Conservation (phyloP, 2,329 filamentous ascomycete species). For the Fusarium sp. region DNA sequence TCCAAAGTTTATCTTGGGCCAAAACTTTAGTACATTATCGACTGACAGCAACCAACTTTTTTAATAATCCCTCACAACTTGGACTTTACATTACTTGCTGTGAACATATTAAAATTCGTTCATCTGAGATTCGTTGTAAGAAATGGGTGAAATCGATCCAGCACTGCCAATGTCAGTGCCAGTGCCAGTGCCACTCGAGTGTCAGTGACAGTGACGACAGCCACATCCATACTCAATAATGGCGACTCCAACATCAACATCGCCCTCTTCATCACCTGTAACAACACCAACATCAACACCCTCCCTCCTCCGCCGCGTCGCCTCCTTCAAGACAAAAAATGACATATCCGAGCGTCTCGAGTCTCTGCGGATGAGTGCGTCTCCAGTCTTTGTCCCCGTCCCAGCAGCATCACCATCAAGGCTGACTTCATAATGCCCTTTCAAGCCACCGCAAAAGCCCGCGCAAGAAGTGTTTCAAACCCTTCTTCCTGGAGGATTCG, state of each 20-base stretch:
- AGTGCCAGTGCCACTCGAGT: no score
- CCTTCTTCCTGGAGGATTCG: conserved; percentile 8
- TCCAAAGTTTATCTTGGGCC: conserved; percentile 4
- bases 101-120: no score
- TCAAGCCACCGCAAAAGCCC: conserved; percentile 25
- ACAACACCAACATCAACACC: conserved; percentile 29
- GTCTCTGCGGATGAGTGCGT: conserved; percentile 38
- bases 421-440: conserved; percentile 23
- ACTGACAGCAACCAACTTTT: neutral
- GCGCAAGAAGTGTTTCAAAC: conserved; percentile 34
- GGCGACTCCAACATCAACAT: conserved; percentile 19
- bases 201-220: conserved; percentile 10
- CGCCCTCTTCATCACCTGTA: conserved; percentile 16
- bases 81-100: neutral
- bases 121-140: neutral
- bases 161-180: neutral
- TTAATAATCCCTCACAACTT: conserved; percentile 23
- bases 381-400: neutral
- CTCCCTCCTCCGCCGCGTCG: conserved; percentile 34
- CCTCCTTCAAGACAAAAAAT: conserved; percentile 20
- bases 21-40: neutral
- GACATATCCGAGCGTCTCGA: conserved; percentile 30
- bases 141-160: conserved; percentile 3
- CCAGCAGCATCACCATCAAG: neutral
- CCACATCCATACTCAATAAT: conserved; percentile 12